Conservation (phyloP, 208 protist genomes). For the Leptomonas seymouri region DNA sequence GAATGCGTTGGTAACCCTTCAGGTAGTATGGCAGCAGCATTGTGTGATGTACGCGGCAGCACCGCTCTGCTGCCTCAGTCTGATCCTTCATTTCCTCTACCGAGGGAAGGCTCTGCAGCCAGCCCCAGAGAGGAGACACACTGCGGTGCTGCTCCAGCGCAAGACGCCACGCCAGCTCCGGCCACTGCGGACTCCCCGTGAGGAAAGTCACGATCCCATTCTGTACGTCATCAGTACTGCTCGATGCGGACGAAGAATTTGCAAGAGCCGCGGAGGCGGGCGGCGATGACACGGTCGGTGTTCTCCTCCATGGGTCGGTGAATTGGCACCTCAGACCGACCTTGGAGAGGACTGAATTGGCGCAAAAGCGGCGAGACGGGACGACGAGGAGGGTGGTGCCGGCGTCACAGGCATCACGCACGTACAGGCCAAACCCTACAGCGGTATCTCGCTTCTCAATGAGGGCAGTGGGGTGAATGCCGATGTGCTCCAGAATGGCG, state of each 20-base stretch:
- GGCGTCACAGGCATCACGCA: constrained; percentile 82
- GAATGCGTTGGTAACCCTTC: constrained; percentile 39
- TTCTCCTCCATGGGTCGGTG: constrained; percentile 5
- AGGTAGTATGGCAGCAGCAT: constrained; percentile 60
- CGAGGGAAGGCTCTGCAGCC: constrained; percentile 70
- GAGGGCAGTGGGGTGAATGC: constrained; percentile 76
- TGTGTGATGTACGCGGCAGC: constrained; percentile 72
- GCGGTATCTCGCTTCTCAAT: constrained; percentile 84
- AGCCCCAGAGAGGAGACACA: constrained; percentile 82
- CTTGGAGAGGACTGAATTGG: constrained; percentile 48
- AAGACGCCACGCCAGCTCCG: constrained; percentile 75
- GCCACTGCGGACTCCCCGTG: constrained; percentile 58
- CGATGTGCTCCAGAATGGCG: constrained; percentile 79
- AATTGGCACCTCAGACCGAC: constrained; percentile 44
- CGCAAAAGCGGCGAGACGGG: constrained; percentile 59
- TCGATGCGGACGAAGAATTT: neutral
- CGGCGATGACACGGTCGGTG: neutral
- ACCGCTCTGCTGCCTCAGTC: constrained; percentile 43
- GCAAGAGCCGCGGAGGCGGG: neutral
- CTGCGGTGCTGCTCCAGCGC: constrained; percentile 78
- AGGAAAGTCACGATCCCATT: constrained; percentile 64
- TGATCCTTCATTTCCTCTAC: constrained; percentile 37
- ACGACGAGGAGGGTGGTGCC: constrained; percentile 82
- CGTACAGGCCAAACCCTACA: constrained; percentile 76
- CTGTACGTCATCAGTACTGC: neutral